These are phyloP conservation scores for Dichotomopilus funicola DNA, from an alignment of 2,329 filamentous ascomycete genomes.

Conservation along the genomic window DNA sequence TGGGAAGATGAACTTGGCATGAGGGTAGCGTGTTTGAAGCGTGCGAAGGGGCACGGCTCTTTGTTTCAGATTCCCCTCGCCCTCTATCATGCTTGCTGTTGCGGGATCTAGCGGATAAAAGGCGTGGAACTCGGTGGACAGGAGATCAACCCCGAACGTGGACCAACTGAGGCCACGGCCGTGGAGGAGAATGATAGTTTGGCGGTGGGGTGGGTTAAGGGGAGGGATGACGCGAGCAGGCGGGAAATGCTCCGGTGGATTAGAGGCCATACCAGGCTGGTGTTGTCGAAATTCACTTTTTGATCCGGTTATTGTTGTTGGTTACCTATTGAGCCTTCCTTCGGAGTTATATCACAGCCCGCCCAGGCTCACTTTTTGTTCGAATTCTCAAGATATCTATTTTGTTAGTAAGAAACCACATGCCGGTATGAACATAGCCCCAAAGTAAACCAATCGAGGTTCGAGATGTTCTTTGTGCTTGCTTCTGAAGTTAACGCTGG, in stretches of 20 bases:
- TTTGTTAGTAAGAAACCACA: no score
- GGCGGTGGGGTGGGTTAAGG: conserved; percentile 28
- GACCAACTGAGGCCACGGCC: conserved; percentile 39
- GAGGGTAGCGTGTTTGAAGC: conserved; percentile 32
- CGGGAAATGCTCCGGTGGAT: conserved; percentile 11
- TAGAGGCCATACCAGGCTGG: conserved; percentile 5
- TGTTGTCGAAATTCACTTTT: background rate
- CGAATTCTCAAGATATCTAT: no score
- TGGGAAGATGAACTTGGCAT: conserved; percentile 46
- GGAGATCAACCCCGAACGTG: conserved; percentile 36
- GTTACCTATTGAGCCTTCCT: background rate
- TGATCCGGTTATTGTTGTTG: background rate
- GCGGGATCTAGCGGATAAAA: background rate
- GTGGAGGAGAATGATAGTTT: conserved; percentile 44
- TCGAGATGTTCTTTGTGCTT: no score
- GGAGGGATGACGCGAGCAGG: conserved; percentile 6
- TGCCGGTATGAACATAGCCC: no score
- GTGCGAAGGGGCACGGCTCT: conserved; percentile 10
- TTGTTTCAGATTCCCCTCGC: background rate
- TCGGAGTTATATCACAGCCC: no score
- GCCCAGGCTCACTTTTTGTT: no score
- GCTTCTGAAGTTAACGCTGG: no score
- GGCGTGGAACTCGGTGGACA: conserved; percentile 25
- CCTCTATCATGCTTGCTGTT: background rate
- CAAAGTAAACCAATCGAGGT: no score